phyloP scores from a whole-genome alignment of 2,329 filamentous ascomycete species.

The Penicillium italicum region DNA sequence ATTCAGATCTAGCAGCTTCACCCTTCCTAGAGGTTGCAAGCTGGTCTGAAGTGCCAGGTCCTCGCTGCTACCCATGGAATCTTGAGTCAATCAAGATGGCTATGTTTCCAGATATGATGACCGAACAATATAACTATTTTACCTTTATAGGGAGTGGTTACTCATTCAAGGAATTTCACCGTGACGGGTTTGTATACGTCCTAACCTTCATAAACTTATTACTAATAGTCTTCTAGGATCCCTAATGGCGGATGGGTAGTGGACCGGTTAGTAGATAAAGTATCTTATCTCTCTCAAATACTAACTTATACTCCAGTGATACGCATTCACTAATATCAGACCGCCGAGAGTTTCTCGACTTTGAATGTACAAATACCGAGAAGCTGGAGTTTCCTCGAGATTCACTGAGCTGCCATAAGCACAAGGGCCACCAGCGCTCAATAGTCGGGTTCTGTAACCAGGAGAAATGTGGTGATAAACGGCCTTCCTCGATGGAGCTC shows the following conservation, averaged over 20 bases:
- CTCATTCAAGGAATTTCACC: not conserved
- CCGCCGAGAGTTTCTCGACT: not conserved
- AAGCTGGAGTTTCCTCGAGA: not conserved
- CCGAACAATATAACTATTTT: not conserved
- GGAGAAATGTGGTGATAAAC: not conserved
- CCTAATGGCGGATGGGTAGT: not conserved
- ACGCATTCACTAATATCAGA: not conserved
- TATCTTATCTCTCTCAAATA: not conserved
- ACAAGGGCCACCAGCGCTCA: slow-evolving; percentile 1
- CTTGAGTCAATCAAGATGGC: not conserved
- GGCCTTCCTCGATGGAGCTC: slow-evolving; percentile 2
- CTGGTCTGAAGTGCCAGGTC: not conserved
- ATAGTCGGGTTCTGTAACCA: not conserved
- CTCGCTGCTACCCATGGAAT: not conserved
- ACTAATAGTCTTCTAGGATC: not conserved
- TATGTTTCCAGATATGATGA: slow-evolving; percentile 1
- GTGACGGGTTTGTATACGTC: not conserved
- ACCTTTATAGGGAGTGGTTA: not conserved
- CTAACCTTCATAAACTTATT: not conserved
- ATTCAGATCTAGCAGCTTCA: not conserved
- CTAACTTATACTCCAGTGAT: not conserved
- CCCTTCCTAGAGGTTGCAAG: not conserved
- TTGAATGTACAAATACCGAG: not conserved
- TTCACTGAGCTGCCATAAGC: not conserved
- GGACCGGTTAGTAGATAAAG: not conserved